Conservation (phyloP, 805 yeast species). For the Candida nanaspora region DNA sequence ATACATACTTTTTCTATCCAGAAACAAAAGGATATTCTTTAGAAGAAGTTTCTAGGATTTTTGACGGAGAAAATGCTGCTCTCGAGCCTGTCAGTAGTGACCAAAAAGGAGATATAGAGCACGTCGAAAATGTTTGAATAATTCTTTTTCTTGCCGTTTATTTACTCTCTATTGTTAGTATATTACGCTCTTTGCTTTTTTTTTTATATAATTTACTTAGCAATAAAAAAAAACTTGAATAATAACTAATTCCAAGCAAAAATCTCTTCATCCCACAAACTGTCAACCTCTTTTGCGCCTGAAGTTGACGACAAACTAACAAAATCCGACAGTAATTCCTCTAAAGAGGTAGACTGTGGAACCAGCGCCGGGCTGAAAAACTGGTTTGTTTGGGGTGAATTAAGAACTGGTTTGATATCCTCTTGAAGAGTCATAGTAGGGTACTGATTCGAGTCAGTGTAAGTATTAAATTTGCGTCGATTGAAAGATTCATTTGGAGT, state of each 20-base stretch:
- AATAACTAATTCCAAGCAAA: conserved; percentile 4
- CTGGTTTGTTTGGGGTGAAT: not conserved
- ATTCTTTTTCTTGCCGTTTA: no score
- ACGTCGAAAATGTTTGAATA: conserved; percentile 6
- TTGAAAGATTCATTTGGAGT: not conserved
- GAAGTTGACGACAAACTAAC: conserved; percentile 8
- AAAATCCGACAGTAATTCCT: conserved; percentile 10
- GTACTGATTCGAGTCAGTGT: not conserved
- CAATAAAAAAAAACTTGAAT: no score
- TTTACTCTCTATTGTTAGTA: no score
- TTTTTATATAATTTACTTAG: no score
- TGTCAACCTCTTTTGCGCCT: conserved; percentile 5
- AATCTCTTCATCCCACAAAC: conserved; percentile 7
- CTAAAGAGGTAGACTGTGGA: conserved; percentile 5
- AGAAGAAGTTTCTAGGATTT: conserved; percentile 36
- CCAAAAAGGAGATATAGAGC: conserved; percentile 7
- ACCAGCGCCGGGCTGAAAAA: conserved; percentile 2
- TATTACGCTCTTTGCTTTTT: no score
- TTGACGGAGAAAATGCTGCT: conserved; percentile 23
- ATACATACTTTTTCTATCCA: conserved; percentile 37
- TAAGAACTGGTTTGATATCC: not conserved
- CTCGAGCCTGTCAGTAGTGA: conserved; percentile 3
- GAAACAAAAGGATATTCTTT: conserved; percentile 33
- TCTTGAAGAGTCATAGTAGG: not conserved
- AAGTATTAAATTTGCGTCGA: not conserved